A percentile compares a stretch with the other conserved stretches of the same genome.
These are phyloP conservation scores for Azolla pinnata DNA, from an alignment of 75 land plant species.

Conservation along the genomic window DNA sequence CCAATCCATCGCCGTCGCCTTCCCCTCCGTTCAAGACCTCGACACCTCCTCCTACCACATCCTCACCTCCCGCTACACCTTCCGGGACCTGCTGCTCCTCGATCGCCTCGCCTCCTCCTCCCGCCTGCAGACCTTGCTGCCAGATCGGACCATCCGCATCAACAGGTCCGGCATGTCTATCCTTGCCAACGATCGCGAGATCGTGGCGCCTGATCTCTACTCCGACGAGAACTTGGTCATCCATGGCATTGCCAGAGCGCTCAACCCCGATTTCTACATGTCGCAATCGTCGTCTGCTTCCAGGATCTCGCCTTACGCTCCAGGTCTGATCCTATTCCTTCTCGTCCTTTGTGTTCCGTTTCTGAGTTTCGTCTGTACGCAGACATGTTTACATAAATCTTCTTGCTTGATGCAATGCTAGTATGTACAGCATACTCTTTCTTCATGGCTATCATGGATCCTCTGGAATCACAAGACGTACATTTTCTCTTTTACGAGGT, in stretches of 20 bases:
- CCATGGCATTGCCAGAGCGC: background rate
- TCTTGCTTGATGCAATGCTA: no score
- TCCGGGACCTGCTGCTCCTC: background rate
- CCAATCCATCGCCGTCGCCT: background rate
- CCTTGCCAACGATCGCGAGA: background rate
- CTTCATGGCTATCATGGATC: no score
- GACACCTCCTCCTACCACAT: background rate
- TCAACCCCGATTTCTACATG: background rate
- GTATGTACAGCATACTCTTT: no score
- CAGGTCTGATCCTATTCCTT: no score
- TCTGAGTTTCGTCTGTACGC: no score
- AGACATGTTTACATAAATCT: no score
- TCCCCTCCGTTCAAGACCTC: background rate
- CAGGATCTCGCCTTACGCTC: no score
- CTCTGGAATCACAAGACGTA: no score
- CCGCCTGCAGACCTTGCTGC: background rate
- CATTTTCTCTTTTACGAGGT: no score
- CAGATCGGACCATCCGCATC: background rate
- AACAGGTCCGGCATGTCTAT: background rate
- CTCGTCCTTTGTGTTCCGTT: no score
- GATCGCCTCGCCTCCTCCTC: background rate
- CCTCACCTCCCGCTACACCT: background rate
- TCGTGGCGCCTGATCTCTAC: slow-evolving; percentile 1
- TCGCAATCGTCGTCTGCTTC: background rate
- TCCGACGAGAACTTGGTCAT: background rate